Conservation (phyloP, 345 rosid species). For the Clarkia xantiana region DNA sequence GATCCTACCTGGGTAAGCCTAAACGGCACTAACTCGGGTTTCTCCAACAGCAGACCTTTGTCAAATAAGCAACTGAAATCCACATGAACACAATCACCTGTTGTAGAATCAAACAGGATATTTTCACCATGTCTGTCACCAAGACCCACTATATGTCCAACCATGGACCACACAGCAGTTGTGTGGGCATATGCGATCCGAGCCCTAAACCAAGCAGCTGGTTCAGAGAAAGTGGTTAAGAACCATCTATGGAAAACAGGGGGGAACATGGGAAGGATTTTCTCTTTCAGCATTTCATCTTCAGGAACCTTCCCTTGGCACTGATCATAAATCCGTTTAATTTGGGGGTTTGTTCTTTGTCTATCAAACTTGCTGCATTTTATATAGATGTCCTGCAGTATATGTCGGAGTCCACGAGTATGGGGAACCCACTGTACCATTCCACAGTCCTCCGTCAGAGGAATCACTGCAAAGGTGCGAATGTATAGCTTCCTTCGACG, state of each 20-base stretch:
- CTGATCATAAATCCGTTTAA: constrained; percentile 79
- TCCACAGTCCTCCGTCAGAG: constrained; percentile 96
- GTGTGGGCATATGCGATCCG: constrained; percentile 95
- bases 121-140: constrained; percentile 98
- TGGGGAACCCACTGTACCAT: constrained; percentile 99
- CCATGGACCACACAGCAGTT: constrained; percentile 98
- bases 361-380: constrained; percentile 74
- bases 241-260: constrained; percentile 97
- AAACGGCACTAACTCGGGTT: constrained; percentile 97
- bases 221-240: constrained; percentile 88
- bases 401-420: constrained; percentile 88
- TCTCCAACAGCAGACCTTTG: constrained; percentile 89
- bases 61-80: constrained; percentile 98
- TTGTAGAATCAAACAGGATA: constrained; percentile 92
- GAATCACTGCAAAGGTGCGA: constrained; percentile 91
- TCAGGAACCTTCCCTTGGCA: constrained; percentile 70
- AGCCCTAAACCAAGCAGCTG: constrained; percentile 99
- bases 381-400: constrained; percentile 75
- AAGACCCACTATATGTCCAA: constrained; percentile 94
- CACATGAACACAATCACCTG: constrained; percentile 98
- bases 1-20: constrained; percentile 77
- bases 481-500: constrained; percentile 83
- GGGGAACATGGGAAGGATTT: constrained; percentile 89
- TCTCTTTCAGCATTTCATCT: constrained; percentile 78
- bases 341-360: constrained; percentile 83